These are phyloP conservation scores for Styphnolobium japonicum DNA, from an alignment of 306 rosid genomes.

Conservation along the genomic window DNA sequence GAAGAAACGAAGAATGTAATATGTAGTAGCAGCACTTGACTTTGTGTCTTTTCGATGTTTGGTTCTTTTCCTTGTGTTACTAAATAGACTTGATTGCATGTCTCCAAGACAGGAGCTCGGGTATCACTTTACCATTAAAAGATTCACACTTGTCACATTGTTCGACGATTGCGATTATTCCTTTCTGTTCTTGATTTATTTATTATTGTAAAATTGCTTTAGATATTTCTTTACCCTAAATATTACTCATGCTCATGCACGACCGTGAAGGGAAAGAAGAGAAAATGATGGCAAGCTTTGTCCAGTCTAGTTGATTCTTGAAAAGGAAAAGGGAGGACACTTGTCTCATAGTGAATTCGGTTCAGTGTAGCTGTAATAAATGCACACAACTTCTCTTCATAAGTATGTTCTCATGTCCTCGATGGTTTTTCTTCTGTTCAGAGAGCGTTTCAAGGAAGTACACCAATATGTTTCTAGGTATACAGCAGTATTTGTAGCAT, in stretches of 20 bases:
- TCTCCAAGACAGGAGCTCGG: conserved; percentile 29
- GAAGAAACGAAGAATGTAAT: background rate
- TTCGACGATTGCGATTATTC: conserved; percentile 4
- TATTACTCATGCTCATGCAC: background rate
- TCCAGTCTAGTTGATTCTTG: background rate
- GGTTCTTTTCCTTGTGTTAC: conserved; percentile 27
- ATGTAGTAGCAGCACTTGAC: background rate
- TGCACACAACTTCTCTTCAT: conserved; percentile 25
- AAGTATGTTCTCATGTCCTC: conserved; percentile 25
- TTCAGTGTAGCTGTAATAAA: conserved; percentile 3
- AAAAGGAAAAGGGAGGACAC: conserved; percentile 18
- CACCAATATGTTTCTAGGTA: conserved; percentile 41
- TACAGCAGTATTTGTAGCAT: conserved; percentile 30
- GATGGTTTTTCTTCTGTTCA: conserved; percentile 26
- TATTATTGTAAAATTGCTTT: background rate
- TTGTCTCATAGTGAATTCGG: background rate
- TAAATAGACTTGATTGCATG: conserved; percentile 28
- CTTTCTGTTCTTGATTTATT: background rate
- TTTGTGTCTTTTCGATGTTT: conserved; percentile 18
- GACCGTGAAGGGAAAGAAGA: background rate
- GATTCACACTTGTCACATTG: conserved; percentile 35
- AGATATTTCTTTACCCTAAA: background rate
- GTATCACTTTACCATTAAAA: conserved; percentile 21
- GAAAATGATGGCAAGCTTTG: conserved; percentile 19
- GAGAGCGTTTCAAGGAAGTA: conserved; percentile 16